phyloP scores from a whole-genome alignment of 2,329 filamentous ascomycete species.

The Aspergillus spinulosporus region DNA sequence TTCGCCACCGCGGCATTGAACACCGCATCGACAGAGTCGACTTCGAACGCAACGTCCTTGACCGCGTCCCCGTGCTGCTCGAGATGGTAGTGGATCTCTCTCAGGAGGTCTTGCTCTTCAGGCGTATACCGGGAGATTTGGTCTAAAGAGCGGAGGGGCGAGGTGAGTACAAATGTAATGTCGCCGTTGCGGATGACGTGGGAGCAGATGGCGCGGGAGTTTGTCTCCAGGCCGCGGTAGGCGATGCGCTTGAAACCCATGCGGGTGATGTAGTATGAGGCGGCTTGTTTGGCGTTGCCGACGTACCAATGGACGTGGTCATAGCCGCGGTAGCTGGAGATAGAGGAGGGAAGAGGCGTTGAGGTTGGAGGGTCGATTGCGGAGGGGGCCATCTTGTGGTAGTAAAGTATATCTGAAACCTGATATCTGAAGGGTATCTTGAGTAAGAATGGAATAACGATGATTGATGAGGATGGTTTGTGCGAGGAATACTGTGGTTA shows the following conservation, averaged over 20 bases:
- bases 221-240: constrained; percentile 85
- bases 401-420: background rate
- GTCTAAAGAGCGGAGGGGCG: constrained; percentile 59
- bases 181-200: constrained; percentile 62
- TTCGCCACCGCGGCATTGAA: constrained; percentile 68
- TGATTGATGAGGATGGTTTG: background rate
- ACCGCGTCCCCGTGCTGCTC: constrained; percentile 90
- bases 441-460: background rate
- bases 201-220: constrained; percentile 75
- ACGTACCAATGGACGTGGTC: constrained; percentile 96
- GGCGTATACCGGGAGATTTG: constrained; percentile 56
- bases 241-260: constrained; percentile 84
- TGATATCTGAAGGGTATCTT: background rate
- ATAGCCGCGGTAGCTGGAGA: constrained; percentile 68
- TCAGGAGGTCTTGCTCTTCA: constrained; percentile 65
- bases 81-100: constrained; percentile 77
- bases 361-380: constrained; percentile 30
- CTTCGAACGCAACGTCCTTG: constrained; percentile 93
- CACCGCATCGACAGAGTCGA: constrained; percentile 81
- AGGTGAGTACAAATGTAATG: constrained; percentile 46
- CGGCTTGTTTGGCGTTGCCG: constrained; percentile 93
- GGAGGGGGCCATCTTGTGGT: constrained; percentile 31
- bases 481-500: constrained; percentile 2
- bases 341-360: constrained; percentile 22
- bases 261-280: constrained; percentile 80